Percentiles rank a stretch among this genome's conserved stretches.
phyloP scores from a whole-genome alignment of 148 eudicot genomes.

The Arctostaphylos glauca region DNA sequence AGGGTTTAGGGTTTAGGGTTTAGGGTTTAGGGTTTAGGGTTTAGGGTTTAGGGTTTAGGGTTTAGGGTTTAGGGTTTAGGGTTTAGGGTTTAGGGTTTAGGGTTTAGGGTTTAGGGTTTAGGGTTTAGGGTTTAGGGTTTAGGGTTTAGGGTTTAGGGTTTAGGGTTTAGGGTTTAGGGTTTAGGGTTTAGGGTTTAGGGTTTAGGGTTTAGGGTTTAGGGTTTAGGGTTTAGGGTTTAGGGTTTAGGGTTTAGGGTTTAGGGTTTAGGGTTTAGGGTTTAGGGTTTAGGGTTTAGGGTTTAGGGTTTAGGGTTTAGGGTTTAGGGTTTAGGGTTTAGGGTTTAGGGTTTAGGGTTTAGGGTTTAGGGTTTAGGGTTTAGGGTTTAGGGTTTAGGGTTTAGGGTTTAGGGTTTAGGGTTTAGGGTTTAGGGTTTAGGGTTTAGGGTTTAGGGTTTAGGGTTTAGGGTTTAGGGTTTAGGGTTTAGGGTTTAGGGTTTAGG shows the following conservation, averaged over 20 bases:
- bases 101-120: constrained; percentile 13
- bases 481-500: constrained; percentile 26
- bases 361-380: constrained; percentile 28
- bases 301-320: constrained; percentile 29
- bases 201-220: constrained; percentile 24
- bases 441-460: constrained; percentile 23
- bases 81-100: constrained; percentile 1
- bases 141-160: constrained; percentile 22
- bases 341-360: constrained; percentile 26
- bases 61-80: constrained; percentile 17
- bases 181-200: constrained; percentile 24
- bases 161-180: constrained; percentile 22
- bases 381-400: constrained; percentile 8
- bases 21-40: constrained; percentile 15
- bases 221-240: constrained; percentile 27
- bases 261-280: constrained; percentile 16
- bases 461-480: constrained; percentile 24
- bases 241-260: constrained; percentile 18
- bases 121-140: constrained; percentile 22
- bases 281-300: constrained; percentile 20
- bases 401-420: constrained; percentile 14
- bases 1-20: constrained; percentile 18
- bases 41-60: constrained; percentile 18
- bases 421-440: constrained; percentile 21
- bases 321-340: constrained; percentile 27